Conservation (phyloP, 2,329 filamentous ascomycete genomes). For the Zalaria sp. region DNA sequence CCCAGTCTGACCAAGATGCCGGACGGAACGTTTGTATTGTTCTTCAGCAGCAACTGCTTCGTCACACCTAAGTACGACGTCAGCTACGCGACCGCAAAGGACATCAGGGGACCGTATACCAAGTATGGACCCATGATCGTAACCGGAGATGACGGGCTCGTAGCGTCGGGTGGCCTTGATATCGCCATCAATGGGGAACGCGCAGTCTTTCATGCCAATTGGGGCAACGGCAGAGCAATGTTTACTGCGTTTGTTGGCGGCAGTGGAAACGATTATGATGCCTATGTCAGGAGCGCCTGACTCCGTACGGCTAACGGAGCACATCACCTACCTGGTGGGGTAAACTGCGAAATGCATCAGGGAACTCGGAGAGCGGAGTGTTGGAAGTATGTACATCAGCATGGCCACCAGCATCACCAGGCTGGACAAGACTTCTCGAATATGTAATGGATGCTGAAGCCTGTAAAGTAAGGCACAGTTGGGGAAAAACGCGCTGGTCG, state of each 20-base stretch:
- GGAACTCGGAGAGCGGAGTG: no score
- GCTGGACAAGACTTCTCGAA: no score
- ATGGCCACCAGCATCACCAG: no score
- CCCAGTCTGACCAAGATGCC: conserved; percentile 12
- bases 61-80: conserved; percentile 7
- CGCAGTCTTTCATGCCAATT: conserved; percentile 17
- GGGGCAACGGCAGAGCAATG: conserved; percentile 8
- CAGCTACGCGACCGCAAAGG: conserved; percentile 7
- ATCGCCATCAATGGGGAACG: conserved; percentile 16
- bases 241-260: conserved; percentile 7
- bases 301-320: no score
- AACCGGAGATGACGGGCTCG: conserved; percentile 12
- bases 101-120: conserved; percentile 7
- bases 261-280: not conserved
- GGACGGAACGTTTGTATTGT: conserved; percentile 9
- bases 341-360: no score
- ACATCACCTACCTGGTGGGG: no score
- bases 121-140: conserved; percentile 14
- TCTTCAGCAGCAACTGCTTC: conserved; percentile 10
- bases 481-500: no score
- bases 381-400: no score
- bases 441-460: no score
- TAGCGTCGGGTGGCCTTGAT: conserved; percentile 16
- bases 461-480: no score
- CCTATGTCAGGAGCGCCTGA: not conserved